Base-by-base conservation (phyloP, 2,329 filamentous ascomycete genomes). In the Cadophora luteo-olivacea region DNA sequence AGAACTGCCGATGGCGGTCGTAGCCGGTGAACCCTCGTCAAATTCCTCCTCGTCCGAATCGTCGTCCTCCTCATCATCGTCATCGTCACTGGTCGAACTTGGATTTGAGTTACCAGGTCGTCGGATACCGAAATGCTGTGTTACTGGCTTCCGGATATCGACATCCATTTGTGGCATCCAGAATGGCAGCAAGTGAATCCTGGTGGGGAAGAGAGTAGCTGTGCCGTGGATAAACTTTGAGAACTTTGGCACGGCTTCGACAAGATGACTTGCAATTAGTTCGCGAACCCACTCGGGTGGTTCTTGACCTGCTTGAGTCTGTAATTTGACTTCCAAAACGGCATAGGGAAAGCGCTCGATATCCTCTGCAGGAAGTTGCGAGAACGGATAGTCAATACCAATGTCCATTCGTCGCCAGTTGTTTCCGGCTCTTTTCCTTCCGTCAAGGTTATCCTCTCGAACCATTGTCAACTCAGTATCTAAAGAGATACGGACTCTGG, bases 151-250 rank as follows among this genome's bases (percentile, higher is more conserved):
- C 73, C 94, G 92, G 75, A 99, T 99, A 77, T 99, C 96, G 29
- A 97, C 89, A 73, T 97, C 91, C 96, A 99, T 99, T 81, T 99
- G 96, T 0, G 96, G 96, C 84, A 95, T 92, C 96, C 96, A 99
- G 84, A 93, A 99, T 0, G 96, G 96, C 6, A 99, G 84, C 14
- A 99, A 85, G 60, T 97, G 85, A 80, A 99, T 99, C 66, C 92
- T 89, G 55, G 90, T 87, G 0, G 94, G 94, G 79, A 97, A 97
- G 57, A 99, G 82, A 12, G 89, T 92, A 11, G 95, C 95, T 1
- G 91, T 94, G 68, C 96, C 96, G 80, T 99, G 96, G 68, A 99
- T 98, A 80, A 98, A 99, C 82, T 99, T 99, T 77, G 94, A 97
- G 81, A 98, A 99, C 79, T 99, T 99, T 70, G 96, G 96, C 2